Conservation (phyloP, 371 early-diverging fungal species). For the Basidiobolus meristosporus region DNA sequence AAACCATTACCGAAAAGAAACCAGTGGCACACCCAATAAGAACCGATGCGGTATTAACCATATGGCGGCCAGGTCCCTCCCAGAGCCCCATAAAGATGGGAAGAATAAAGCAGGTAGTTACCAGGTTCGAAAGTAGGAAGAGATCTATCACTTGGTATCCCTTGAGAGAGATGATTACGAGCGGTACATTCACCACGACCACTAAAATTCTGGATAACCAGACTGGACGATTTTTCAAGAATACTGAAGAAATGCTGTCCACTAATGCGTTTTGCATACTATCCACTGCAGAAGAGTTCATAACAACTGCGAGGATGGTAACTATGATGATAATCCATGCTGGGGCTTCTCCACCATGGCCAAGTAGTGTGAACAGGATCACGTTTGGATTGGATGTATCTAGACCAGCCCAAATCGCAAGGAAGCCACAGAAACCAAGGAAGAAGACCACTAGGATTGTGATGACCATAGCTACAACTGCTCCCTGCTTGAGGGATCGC, state of each 20-base stretch:
- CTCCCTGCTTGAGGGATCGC: conserved; percentile 18
- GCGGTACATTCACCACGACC: conserved; percentile 26
- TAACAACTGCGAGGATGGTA: conserved; percentile 17
- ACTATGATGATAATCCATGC: conserved; percentile 14
- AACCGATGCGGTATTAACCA: conserved; percentile 11
- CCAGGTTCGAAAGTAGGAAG: conserved; percentile 27
- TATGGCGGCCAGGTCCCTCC: conserved; percentile 7
- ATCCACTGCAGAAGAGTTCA: conserved; percentile 33
- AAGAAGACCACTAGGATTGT: conserved; percentile 20
- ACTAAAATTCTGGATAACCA: conserved; percentile 19
- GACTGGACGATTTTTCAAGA: conserved; percentile 16
- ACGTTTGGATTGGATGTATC: conserved; percentile 9
- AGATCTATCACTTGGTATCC: conserved; percentile 18
- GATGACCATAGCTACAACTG: conserved; percentile 13
- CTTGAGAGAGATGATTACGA: conserved; percentile 16
- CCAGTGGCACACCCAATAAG: conserved; percentile 18
- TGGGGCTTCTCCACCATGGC: conserved; percentile 10
- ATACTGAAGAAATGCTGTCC: conserved; percentile 19
- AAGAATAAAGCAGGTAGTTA: conserved; percentile 18
- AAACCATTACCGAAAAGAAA: conserved; percentile 18
- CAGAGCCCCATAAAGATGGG: conserved; percentile 27
- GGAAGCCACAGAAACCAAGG: conserved; percentile 31
- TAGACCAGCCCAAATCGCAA: conserved; percentile 22
- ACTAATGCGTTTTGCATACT: conserved; percentile 29
- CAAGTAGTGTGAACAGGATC: conserved; percentile 23